Percentiles rank a stretch among this genome's conserved stretches.
phyloP scores from a whole-genome alignment of 352 stramenopile genomes.

The Phytophthora crassamura region DNA sequence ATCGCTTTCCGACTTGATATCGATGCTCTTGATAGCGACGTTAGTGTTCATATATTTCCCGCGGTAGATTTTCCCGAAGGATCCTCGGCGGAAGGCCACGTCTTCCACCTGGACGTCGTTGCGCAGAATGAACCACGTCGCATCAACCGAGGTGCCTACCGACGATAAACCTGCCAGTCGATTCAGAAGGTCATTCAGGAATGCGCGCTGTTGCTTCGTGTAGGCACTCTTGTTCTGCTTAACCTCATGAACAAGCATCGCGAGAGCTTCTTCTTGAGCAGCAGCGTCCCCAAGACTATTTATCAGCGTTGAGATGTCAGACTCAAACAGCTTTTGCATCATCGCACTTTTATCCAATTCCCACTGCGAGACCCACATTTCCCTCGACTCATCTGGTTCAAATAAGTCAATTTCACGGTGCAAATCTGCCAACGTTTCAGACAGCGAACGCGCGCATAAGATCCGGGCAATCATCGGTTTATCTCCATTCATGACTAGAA shows the following conservation, averaged over 20 bases:
- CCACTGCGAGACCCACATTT: not conserved
- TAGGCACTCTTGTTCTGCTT: not conserved
- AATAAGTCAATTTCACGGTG: constrained; percentile 6
- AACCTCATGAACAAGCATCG: constrained; percentile 4
- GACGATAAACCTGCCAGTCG: not conserved
- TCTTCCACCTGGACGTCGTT: not conserved
- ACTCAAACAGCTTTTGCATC: constrained; percentile 7
- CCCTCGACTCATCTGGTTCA: not conserved
- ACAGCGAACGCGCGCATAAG: not conserved
- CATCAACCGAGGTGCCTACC: not conserved
- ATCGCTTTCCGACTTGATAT: constrained; percentile 6
- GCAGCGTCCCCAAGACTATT: not conserved
- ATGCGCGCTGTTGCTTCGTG: not conserved
- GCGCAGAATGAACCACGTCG: constrained; percentile 8
- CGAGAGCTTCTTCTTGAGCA: constrained; percentile 2
- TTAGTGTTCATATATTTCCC: not conserved
- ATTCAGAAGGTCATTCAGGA: not conserved
- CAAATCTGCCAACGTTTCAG: not conserved
- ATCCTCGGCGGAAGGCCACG: not conserved
- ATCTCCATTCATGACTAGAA: constrained; percentile 5
- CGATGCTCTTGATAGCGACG: not conserved
- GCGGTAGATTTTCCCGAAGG: not conserved
- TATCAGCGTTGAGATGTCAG: not conserved
- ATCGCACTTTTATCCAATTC: too few relatives aligned
- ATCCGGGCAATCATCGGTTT: not conserved